These are phyloP conservation scores for Alectoria sarmentosa DNA, from an alignment of 495 filamentous ascomycete species.

Conservation along the genomic window DNA sequence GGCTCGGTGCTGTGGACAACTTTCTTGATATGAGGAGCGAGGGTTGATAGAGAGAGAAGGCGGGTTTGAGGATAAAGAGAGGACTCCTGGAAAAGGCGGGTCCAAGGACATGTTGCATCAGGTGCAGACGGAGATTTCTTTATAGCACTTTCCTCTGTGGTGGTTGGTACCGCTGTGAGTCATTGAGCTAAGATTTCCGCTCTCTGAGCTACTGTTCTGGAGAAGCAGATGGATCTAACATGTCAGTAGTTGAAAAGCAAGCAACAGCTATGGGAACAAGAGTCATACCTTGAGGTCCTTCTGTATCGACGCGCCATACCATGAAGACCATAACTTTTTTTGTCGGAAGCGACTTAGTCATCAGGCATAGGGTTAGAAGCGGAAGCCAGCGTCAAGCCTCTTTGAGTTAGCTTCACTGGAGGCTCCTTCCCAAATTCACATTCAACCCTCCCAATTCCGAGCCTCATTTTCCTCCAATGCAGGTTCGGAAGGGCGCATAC, in stretches of 20 bases:
- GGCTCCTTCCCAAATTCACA: too few species aligned
- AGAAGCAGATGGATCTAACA: neutral
- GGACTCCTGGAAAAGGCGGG: neutral
- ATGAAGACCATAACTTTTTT: neutral
- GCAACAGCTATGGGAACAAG: neutral
- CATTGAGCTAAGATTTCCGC: neutral
- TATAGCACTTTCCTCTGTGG: neutral
- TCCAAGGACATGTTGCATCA: constrained; percentile 14
- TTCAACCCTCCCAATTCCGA: too few species aligned
- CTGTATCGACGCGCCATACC: neutral
- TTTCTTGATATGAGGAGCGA: neutral
- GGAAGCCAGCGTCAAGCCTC: too few species aligned
- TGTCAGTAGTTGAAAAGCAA: neutral
- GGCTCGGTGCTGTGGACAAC: neutral
- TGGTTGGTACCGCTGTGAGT: neutral
- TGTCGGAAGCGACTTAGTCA: too few species aligned
- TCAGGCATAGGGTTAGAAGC: too few species aligned
- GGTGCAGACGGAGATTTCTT: neutral
- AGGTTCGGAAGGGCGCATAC: neutral
- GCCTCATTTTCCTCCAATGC: too few species aligned
- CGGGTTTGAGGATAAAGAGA: neutral
- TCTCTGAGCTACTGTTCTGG: neutral
- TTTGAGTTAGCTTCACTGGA: too few species aligned
- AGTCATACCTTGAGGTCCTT: neutral
- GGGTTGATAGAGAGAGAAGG: neutral